Percentiles rank a stretch among this genome's conserved stretches.
These are phyloP conservation scores for Daldinia sp. DNA, from an alignment of 2,329 filamentous ascomycete genomes.

Conservation along the genomic window DNA sequence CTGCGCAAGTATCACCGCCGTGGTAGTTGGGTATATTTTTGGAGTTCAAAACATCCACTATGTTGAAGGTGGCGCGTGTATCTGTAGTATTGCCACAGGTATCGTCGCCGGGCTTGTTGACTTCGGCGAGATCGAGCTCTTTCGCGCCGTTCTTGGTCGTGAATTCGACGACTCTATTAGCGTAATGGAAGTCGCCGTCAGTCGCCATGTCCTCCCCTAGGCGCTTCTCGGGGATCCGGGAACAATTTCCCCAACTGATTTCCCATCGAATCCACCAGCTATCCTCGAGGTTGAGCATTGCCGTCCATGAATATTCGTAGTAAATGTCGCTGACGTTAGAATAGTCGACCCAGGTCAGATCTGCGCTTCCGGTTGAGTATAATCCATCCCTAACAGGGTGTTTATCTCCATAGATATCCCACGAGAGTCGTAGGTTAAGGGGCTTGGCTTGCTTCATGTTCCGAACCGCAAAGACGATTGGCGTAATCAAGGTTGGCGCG, in stretches of 20 bases:
- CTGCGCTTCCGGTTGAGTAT: not conserved
- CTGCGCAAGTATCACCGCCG: not conserved
- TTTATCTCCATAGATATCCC: not conserved
- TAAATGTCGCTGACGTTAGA: not conserved
- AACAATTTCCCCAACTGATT: not conserved
- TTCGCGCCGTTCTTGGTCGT: not conserved
- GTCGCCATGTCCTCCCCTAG: not conserved
- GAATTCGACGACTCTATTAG: not conserved
- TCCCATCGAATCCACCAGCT: not conserved
- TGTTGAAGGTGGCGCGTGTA: not conserved
- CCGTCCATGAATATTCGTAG: not conserved
- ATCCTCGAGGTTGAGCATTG: not conserved
- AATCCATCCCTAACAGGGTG: not conserved
- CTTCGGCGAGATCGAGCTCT: not conserved
- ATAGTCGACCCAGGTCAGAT: not conserved
- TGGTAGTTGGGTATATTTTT: not conserved
- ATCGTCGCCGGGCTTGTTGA: not conserved
- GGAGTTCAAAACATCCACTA: not conserved
- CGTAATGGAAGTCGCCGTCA: not conserved
- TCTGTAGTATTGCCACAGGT: not conserved
- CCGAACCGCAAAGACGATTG: not conserved
- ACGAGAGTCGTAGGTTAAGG: not conserved
- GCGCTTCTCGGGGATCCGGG: not conserved
- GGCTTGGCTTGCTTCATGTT: not conserved
- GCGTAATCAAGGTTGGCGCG: not conserved